A percentile compares a stretch with the other conserved stretches of the same genome.
These are phyloP conservation scores for Debaryomyces psychrophilus DNA, from an alignment of 1,139 yeast genomes.

Conservation along the genomic window DNA sequence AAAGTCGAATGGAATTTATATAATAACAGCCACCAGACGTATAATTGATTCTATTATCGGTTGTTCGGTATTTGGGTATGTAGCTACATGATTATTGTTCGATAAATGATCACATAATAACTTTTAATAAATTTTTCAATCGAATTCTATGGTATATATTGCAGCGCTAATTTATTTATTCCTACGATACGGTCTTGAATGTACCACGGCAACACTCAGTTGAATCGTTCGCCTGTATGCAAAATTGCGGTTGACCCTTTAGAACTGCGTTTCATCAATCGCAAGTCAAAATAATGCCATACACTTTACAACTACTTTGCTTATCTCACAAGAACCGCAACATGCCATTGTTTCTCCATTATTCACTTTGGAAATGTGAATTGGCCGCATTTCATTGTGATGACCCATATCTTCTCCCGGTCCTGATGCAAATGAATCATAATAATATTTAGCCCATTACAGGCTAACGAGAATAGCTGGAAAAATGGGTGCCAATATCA, in stretches of 20 bases:
- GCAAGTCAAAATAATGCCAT: no score
- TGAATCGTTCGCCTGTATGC: no score
- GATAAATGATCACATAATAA: neutral
- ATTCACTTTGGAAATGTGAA: neutral
- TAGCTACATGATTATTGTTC: neutral
- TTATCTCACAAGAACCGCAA: no score
- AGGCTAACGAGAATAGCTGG: neutral
- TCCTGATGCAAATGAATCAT: neutral
- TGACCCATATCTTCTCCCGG: neutral
- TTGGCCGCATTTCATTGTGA: neutral
- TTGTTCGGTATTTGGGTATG: conserved; percentile 1
- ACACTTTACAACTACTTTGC: no score
- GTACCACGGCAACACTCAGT: no score
- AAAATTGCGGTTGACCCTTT: no score
- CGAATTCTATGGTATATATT: neutral
- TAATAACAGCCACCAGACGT: conserved; percentile 2
- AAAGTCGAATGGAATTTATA: conserved; percentile 8
- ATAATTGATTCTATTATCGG: neutral
- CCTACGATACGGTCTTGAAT: no score
- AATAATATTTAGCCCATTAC: neutral
- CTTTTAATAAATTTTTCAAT: neutral
- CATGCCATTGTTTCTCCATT: no score
- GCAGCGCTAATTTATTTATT: neutral
- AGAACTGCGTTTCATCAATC: no score
- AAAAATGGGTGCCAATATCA: neutral